Evolutionary conservation across 2,329 filamentous ascomycete genomes (phyloP), one percentile per base, ranked within the genome.

Genomic region (Harringtonia lauricola): DNA sequence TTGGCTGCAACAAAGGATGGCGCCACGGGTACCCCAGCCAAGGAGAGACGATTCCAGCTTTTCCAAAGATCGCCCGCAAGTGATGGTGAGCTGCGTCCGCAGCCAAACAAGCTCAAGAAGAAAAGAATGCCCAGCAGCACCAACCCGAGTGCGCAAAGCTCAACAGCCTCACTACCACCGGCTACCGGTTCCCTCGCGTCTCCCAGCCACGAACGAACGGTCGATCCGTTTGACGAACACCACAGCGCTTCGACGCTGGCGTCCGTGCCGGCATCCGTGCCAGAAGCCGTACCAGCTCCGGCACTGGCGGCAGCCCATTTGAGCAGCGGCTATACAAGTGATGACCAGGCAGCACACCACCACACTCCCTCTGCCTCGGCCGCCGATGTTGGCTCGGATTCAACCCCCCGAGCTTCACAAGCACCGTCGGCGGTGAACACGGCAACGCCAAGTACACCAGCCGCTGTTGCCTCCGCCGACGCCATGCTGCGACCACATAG

Each of bases 61-160:
- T 83, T 94, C 55, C 74, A 83, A 54, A 74, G 81, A 50, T 81
- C 83, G 3, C 78, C 82, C 1, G 71, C 72, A 1, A 70, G 66
- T 22, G 74, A 77, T 35, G 72, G 67, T 31, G 81, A 81, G 49
- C 80, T 74, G 54, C 76, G 85, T 37, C 42, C 45, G 2, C 83
- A 82, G 57, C 86, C 88, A 0, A 95, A 95, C 56, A 95, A 95
- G 62, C 67, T 98, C 41, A 84, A 83, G 61, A 96, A 96, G 69
- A 95, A 86, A 62, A 73, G 81, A 49, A 68, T 84, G 44, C 81
- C 85, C 0, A 81, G 79, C 35, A 86, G 85, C 55, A 65, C 83
- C 19, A 89, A 87, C 53, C 82, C 81, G 18, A 95, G 90, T 58
- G 89, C 90, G 0, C 88, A 95, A 51, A 95, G 89, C 57, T 96